Evolutionary conservation across 768 basidiomycete genomes (phyloP).

Genomic region (Calocybe gangraenosa): DNA sequence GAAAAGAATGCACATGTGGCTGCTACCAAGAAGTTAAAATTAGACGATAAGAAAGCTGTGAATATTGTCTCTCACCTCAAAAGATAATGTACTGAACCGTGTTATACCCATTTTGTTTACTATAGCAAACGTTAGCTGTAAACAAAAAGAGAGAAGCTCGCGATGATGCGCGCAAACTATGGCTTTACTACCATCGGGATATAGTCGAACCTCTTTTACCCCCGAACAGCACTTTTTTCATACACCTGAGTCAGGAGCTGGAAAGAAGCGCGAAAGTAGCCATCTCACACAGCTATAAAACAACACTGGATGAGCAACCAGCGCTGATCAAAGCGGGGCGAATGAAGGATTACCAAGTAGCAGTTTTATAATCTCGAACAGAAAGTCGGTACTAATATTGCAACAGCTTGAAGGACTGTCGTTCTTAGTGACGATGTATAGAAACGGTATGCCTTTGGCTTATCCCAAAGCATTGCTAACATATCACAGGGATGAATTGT

Average conservation of each 20-base stretch:
- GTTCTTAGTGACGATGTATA: constrained; percentile 62
- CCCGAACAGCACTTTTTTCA: constrained; percentile 30
- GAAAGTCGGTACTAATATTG: neutral
- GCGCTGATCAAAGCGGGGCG: constrained; percentile 46
- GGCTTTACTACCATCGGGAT: constrained; percentile 40
- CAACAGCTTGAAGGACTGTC: constrained; percentile 56
- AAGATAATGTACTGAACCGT: neutral
- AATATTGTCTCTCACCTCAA: neutral
- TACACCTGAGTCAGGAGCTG: constrained; percentile 27
- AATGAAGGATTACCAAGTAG: constrained; percentile 72
- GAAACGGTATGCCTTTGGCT: constrained; percentile 44
- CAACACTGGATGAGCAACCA: constrained; percentile 43
- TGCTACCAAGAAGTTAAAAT: constrained; percentile 22
- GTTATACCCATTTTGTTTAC: neutral
- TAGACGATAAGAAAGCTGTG: constrained; percentile 38
- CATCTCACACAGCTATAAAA: constrained; percentile 29
- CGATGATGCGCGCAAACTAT: constrained; percentile 39
- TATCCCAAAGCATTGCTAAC: neutral
- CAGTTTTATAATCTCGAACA: constrained; percentile 7
- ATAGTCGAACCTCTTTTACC: constrained; percentile 48
- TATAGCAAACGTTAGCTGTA: constrained; percentile 36
- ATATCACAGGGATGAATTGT: constrained; percentile 52
- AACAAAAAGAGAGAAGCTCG: constrained; percentile 32
- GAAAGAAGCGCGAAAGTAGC: constrained; percentile 11
- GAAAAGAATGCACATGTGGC: constrained; percentile 20